These are phyloP conservation scores for Trichaptum fuscoviolaceum DNA, from an alignment of 768 basidiomycete genomes.

Conservation along the genomic window DNA sequence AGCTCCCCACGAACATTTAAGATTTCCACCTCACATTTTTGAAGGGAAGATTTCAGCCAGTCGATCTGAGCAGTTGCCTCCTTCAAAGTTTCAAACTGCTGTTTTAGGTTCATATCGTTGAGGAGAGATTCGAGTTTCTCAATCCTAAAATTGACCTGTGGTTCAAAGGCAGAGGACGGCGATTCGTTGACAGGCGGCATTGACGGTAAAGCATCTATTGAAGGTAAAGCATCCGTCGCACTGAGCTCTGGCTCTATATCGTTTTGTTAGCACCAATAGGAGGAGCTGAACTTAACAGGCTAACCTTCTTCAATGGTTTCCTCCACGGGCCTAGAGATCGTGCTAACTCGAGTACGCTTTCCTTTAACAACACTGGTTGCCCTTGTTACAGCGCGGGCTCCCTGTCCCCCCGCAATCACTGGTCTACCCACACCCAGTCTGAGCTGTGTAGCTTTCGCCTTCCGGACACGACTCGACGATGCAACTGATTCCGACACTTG, in stretches of 20 bases:
- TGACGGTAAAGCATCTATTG: neutral
- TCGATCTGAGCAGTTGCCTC: neutral
- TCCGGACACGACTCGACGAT: constrained; percentile 46
- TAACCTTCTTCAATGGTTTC: constrained; percentile 42
- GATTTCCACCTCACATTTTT: neutral
- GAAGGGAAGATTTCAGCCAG: neutral
- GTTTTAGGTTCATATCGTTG: neutral
- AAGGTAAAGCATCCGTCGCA: neutral
- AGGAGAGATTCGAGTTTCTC: neutral
- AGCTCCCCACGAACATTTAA: neutral
- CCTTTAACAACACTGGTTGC: constrained; percentile 45
- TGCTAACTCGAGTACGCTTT: constrained; percentile 47
- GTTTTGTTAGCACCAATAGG: neutral
- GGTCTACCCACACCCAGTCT: constrained; percentile 71
- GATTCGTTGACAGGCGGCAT: neutral
- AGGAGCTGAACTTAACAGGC: neutral
- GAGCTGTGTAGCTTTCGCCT: constrained; percentile 68
- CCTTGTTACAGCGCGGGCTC: constrained; percentile 61
- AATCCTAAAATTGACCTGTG: neutral
- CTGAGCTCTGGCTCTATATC: neutral
- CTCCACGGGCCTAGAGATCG: constrained; percentile 42
- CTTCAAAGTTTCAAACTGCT: neutral
- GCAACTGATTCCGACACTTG: constrained; percentile 17
- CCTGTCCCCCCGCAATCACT: constrained; percentile 55
- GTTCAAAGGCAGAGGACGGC: neutral